A percentile compares a stretch with the other conserved stretches of the same genome.
Evolutionary conservation across 2,329 filamentous ascomycete genomes (phyloP).

Genomic region (Zymoseptoria pseudotritici): DNA sequence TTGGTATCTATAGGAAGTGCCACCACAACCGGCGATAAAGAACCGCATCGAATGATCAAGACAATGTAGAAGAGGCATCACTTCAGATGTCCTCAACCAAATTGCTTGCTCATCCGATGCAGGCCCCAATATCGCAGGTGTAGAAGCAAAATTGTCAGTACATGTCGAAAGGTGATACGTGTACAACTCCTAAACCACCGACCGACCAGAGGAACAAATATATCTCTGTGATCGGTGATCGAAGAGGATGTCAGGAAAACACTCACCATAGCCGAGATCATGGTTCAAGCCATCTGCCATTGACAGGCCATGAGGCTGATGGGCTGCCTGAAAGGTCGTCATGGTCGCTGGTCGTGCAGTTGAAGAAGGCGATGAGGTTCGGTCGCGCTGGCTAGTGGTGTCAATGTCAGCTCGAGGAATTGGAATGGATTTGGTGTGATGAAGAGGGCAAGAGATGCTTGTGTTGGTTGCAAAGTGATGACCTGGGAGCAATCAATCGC

Average conservation of each 20-base stretch:
- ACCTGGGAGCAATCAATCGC: not conserved
- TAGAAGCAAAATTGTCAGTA: not conserved
- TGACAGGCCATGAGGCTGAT: slow-evolving; percentile 9
- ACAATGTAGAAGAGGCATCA: not conserved
- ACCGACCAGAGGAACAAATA: not conserved
- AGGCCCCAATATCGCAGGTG: slow-evolving; percentile 1
- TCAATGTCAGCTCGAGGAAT: not conserved
- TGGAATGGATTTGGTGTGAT: not conserved
- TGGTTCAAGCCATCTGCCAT: slow-evolving; percentile 8
- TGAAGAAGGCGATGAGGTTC: not conserved
- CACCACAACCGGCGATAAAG: slow-evolving; percentile 7
- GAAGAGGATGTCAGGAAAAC: not conserved
- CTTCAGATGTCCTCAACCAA: not conserved
- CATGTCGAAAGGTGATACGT: not conserved
- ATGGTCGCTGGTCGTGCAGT: slow-evolving; percentile 3
- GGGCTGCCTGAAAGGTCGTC: slow-evolving; percentile 12
- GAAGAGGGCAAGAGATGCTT: not conserved
- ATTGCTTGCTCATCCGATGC: not conserved
- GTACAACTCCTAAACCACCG: not conserved
- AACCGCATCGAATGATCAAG: not conserved
- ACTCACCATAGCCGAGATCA: slow-evolving; percentile 13
- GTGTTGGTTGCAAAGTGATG: slow-evolving; percentile 2
- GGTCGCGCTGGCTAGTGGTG: slow-evolving; percentile 3
- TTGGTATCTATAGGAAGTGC: slow-evolving; percentile 4
- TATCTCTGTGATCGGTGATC: not conserved